phyloP scores from a whole-genome alignment of 352 stramenopile species.

The Phytophthora meadii region DNA sequence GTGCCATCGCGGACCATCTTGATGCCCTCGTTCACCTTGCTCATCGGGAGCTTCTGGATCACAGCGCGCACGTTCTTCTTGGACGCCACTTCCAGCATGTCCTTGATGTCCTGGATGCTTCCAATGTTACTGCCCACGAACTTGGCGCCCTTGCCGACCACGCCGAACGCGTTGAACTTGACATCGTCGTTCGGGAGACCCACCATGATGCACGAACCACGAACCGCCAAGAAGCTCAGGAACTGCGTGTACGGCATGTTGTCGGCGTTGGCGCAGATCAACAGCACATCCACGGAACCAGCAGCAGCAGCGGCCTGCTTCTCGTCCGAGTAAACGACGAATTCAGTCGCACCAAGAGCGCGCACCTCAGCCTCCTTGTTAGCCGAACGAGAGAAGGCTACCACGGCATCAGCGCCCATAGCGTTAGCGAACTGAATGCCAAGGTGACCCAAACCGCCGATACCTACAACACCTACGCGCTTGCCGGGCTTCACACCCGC shows the following conservation, averaged over 20 bases:
- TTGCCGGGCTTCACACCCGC: constrained; percentile 52
- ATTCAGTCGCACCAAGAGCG: constrained; percentile 65
- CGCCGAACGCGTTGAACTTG: constrained; percentile 51
- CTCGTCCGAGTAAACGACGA: constrained; percentile 59
- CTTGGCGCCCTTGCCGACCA: constrained; percentile 50
- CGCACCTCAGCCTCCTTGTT: constrained; percentile 66
- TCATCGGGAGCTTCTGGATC: constrained; percentile 62
- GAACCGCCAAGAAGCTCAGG: constrained; percentile 55
- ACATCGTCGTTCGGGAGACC: constrained; percentile 69
- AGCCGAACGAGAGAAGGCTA: constrained; percentile 68
- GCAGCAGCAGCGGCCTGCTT: constrained; percentile 37
- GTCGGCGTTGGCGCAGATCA: constrained; percentile 71
- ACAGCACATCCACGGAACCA: constrained; percentile 63
- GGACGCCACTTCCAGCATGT: constrained; percentile 86
- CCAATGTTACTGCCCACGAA: constrained; percentile 83
- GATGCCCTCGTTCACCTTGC: constrained; percentile 55
- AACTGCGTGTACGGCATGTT: constrained; percentile 61
- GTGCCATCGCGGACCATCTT: constrained; percentile 46
- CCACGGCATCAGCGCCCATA: constrained; percentile 58
- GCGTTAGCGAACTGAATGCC: constrained; percentile 82
- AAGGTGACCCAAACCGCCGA: constrained; percentile 88
- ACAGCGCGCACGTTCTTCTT: constrained; percentile 71
- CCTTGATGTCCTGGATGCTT: constrained; percentile 77
- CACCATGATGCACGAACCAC: constrained; percentile 72
- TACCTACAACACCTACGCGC: constrained; percentile 75